Base-by-base conservation (phyloP, 2,329 filamentous ascomycete genomes). In the Botrytis squamosa region DNA sequence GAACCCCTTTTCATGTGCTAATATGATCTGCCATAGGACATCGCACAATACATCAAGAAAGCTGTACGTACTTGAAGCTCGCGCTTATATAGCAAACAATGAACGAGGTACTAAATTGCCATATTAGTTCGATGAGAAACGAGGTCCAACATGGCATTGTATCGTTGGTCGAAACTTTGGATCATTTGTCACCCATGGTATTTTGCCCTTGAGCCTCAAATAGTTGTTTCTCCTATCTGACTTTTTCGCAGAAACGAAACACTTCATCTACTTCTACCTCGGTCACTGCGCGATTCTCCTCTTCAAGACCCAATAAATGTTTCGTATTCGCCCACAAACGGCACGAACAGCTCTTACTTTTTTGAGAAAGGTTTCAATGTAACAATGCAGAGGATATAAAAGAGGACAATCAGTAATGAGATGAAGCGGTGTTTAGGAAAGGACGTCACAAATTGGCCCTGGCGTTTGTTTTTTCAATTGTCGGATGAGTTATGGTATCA, bases 211-310 rank as follows among this genome's bases (percentile, higher is more conserved):
- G 25, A 57, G 29, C 36, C 25, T 38, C 22, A 46, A 36, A 42
- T 63, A 20, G 42, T 73, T 36, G 33, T n/a, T 25, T 8, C 25
- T 25, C 59, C 42, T 49, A 38, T 38, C 60, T 59, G 59, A 60
- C 33, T 9, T 44, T 55, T 22, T 22, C 5, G 42, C 42, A 74
- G 96, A 98, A 84, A 98, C 96, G 42, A 98, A 98, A 86, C 96
- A 99, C 85, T 99, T 99, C 87, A 98, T 99, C 83, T 99, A 99
- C 87, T 99, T 99, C 87, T 99, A 99, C 86, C 92, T 99, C 75
- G 96, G 96, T 72, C 96, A 98, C 87, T 98, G 94, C 84, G 96
- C 96, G 75, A 98, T 99, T 82, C 89, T 99, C 73, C 91, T 99
- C 71, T 99, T 98, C 90, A 99, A 99, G 89, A 99, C 96, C 59